Evolutionary conservation across 192 early-diverging fungal species (phyloP), one percentile per base, ranked within the genome.

Genomic region (Hyaloraphidium curvatum): DNA sequence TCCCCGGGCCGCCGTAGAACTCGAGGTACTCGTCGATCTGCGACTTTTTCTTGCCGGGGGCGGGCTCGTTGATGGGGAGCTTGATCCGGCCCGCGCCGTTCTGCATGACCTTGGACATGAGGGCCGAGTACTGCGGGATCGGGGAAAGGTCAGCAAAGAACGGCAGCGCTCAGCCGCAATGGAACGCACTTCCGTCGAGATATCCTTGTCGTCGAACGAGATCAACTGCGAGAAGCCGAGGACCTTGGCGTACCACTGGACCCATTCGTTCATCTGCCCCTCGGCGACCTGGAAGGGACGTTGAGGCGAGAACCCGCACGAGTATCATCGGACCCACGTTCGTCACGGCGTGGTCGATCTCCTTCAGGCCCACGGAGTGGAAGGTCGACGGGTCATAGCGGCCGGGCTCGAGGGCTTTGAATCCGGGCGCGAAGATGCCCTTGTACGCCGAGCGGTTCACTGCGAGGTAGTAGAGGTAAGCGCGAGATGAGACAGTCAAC

Each of bases 181-280:
- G n/a, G 7, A 11, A n/a, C n/a, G 33, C 7, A 7, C 33, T 11
- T 37, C 33, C 9, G n/a, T 37, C 7, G 33, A 37, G 39, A 97
- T 88, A 67, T 91, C 84, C 51, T 73, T 84, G 72, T 97, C 93
- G 67, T 97, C 93, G 37, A 97, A 87, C 35, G 86, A 89, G 89
- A 89, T 94, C 82, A 95, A 97, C 39, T 91, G 79, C 70, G 91
- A 91, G 78, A 94, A 97, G 54, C 84, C 88, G n/a, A 97, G 77
- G 53, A 78, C 69, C 51, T 79, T 69, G 70, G 93, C 89, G 68
- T 97, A 93, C 14, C 7, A 9, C 16, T 26, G 21, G 25, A 53
- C 16, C 55, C 81, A 70, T 56, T 90, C 80, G 65, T 75, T 67
- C 28, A 85, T 67, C n/a, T 73, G 76, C 55, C 76, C 71, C 25